Evolutionary conservation across 2,329 filamentous ascomycete genomes (phyloP).

Genomic region (Diaporthe caulivora): DNA sequence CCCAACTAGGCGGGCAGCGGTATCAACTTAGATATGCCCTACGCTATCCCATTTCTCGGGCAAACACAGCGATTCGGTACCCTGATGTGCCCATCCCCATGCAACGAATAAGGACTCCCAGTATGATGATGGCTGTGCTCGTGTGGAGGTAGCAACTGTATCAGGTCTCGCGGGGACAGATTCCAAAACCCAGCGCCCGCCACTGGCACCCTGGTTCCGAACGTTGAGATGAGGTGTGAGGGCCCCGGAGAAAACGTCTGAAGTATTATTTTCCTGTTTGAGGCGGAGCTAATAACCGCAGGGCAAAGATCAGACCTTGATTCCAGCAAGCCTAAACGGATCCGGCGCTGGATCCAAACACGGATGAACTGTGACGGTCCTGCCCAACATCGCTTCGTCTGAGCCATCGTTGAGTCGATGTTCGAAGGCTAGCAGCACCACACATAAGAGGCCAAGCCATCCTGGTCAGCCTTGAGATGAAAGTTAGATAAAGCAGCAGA

Average conservation of each 20-base stretch:
- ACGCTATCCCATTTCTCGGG: neutral
- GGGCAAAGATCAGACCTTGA: neutral
- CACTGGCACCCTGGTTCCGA: neutral
- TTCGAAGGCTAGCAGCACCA: constrained; percentile 11
- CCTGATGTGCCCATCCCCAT: neutral
- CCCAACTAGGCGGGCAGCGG: constrained; percentile 4
- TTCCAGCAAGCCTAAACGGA: constrained; percentile 13
- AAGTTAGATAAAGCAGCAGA: constrained; percentile 20
- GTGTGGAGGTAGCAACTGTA: constrained; percentile 6
- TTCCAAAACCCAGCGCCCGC: neutral
- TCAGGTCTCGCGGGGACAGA: constrained; percentile 9
- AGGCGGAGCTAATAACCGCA: constrained; percentile 3
- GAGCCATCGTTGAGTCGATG: constrained; percentile 19
- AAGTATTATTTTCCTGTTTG: constrained; percentile 14
- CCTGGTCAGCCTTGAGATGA: constrained; percentile 27
- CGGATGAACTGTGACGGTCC: constrained; percentile 19
- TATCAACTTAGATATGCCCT: neutral
- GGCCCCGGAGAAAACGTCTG: constrained; percentile 5
- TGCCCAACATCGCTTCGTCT: constrained; percentile 24
- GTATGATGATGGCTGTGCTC: constrained; percentile 13
- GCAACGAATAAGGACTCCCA: neutral
- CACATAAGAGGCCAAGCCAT: neutral
- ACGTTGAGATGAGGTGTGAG: neutral
- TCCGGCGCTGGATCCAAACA: constrained; percentile 12
- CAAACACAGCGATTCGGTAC: neutral